phyloP scores from a whole-genome alignment of 257 asterid species.

The Cruciata laevipes region DNA sequence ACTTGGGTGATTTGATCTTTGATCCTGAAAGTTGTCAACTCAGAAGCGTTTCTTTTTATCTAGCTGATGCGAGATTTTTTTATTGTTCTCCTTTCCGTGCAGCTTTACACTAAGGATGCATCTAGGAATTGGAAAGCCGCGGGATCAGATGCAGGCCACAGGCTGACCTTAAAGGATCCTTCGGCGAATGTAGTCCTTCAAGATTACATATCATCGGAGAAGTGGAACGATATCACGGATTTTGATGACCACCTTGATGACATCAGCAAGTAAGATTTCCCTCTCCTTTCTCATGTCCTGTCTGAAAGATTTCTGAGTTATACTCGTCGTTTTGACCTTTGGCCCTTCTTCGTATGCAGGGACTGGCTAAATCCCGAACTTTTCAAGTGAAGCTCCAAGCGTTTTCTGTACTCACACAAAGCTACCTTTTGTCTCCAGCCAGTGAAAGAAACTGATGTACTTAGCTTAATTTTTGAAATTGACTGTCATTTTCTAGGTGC shows the following conservation, averaged over 20 bases:
- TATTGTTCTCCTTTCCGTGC: background rate
- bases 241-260: conserved; percentile 96
- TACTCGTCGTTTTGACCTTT: conserved; percentile 4
- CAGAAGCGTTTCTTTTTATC: background rate
- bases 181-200: conserved; percentile 68
- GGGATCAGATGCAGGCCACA: conserved; percentile 54
- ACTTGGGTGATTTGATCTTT: background rate
- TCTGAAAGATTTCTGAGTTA: background rate
- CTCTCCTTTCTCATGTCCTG: conserved; percentile 1
- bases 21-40: background rate
- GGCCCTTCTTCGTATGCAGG: conserved; percentile 30
- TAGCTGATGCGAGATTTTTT: background rate
- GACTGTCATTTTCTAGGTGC: background rate
- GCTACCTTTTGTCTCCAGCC: background rate
- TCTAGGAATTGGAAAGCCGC: conserved; percentile 78
- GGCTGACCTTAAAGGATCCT: conserved; percentile 66
- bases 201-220: conserved; percentile 77
- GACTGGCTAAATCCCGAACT: conserved; percentile 73
- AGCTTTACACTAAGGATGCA: conserved; percentile 81
- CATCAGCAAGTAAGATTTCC: conserved; percentile 66
- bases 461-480: background rate
- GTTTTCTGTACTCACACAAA: background rate
- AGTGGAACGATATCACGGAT: conserved; percentile 70
- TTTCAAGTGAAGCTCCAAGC: conserved; percentile 36
- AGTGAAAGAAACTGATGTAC: background rate